Evolutionary conservation across 805 yeast species (phyloP), one percentile per base, ranked within the genome.

Genomic region (Saccharomycopsis microspora): DNA sequence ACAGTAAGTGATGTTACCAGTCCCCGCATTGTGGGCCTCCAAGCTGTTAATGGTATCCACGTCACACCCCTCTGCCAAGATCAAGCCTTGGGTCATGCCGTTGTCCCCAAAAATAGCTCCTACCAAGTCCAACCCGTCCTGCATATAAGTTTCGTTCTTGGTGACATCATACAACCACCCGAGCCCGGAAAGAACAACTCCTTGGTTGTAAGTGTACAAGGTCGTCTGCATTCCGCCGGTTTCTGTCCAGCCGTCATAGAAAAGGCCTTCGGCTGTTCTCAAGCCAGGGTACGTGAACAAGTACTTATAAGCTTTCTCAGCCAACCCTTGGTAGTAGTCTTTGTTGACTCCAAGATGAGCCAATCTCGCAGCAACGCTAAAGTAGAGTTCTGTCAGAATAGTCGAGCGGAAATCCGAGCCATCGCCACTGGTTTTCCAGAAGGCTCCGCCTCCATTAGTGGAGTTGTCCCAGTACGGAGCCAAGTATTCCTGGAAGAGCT

Each of bases 201-300:
- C 43, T 28, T 41, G 43, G 43, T 41, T 41, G 32, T 41, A 41
- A 3, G 43, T 41, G 35, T 28, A 41, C 11, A 28, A 41, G 11
- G 9, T 3, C 9, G 2, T 8, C 10, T 41, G 36, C n/a, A 11
- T n/a, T 2, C 41, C 41, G 32, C 11, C 34, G 7, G 34, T 9
- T 8, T 41, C 36, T 1, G 19, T 19, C n/a, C 29, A 41, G 7
- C 43, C 43, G 3, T 41, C 43, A 28, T 30, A 27, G 34, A 41
- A 41, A 7, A 41, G n/a, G 3, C 43, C 43, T 10, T 41, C 32
- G 10, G 36, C 10, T 8, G 36, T 9, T 8, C 36, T 8, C 2
- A 34, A n/a, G 10, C 36, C 36, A 8, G 8, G 8, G 36, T 34
- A 34, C 10, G 36, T 34, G 36, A 9, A 34, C 36, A 34, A 9